Conservation (phyloP, 169 alveolate species). For the Eimeria acervulina region DNA sequence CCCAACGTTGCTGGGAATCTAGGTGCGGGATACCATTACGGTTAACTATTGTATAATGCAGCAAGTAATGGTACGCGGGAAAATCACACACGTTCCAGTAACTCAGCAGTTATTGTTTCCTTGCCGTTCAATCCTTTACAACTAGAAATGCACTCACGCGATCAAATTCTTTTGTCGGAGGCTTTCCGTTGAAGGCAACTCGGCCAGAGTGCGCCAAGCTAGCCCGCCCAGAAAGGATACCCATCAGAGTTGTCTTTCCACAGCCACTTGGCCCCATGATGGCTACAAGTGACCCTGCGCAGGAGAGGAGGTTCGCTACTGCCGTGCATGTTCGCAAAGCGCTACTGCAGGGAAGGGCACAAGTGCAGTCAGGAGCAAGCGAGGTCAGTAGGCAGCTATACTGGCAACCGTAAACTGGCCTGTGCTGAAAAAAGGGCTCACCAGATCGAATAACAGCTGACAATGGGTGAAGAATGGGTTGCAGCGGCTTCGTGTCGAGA, state of each 20-base stretch:
- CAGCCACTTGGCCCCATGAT: conserved; percentile 76
- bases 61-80: neutral
- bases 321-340: neutral
- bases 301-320: neutral
- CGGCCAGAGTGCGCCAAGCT: conserved; percentile 28
- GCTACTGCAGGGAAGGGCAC: neutral
- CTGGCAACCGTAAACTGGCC: neutral
- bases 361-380: neutral
- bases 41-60: neutral
- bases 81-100: neutral
- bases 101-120: neutral
- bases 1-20: neutral
- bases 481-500: neutral
- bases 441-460: conserved; percentile 49
- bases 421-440: neutral
- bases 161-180: conserved; percentile 36
- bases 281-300: conserved; percentile 68
- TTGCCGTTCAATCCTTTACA: neutral
- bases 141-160: conserved; percentile 35
- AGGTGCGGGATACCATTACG: conserved; percentile 1
- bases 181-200: conserved; percentile 36
- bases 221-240: conserved; percentile 29
- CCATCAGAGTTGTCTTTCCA: conserved; percentile 75
- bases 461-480: conserved; percentile 32
- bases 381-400: neutral